A percentile compares a stretch with the other conserved stretches of the same genome.
These are phyloP conservation scores for Nepenthes gracilis DNA, from an alignment of 148 eudicot genomes.

Conservation along the genomic window DNA sequence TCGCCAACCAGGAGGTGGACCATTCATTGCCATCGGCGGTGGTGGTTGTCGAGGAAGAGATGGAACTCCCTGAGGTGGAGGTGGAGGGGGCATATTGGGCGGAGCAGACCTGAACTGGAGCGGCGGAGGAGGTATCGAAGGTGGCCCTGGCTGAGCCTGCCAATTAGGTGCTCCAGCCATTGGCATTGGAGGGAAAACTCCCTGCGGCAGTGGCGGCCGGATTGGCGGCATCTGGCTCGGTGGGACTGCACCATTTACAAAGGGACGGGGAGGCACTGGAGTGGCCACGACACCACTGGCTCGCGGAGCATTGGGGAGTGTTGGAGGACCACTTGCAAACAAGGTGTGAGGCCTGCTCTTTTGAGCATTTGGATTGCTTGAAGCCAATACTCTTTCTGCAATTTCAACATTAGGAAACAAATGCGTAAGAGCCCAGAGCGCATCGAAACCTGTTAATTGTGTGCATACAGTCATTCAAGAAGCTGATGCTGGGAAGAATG, in stretches of 20 bases:
- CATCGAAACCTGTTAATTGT: neutral
- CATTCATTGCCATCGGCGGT: conserved; percentile 42
- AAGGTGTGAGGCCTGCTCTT: conserved; percentile 83
- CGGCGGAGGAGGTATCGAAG: conserved; percentile 41
- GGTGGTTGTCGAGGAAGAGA: conserved; percentile 31
- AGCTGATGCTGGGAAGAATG: neutral
- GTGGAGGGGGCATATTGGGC: conserved; percentile 73
- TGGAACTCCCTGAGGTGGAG: conserved; percentile 33
- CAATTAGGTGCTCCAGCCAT: conserved; percentile 43
- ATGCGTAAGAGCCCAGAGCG: neutral
- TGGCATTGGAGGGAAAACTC: conserved; percentile 40
- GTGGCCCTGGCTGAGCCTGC: conserved; percentile 57
- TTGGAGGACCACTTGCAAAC: conserved; percentile 90
- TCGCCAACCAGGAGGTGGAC: conserved; percentile 41
- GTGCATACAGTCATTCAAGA: neutral
- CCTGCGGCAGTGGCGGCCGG: conserved; percentile 40
- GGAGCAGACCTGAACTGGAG: conserved; percentile 42
- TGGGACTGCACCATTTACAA: conserved; percentile 60
- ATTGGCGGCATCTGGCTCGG: conserved; percentile 26
- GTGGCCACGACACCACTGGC: conserved; percentile 48
- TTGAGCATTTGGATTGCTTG: conserved; percentile 64
- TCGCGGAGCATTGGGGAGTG: conserved; percentile 30
- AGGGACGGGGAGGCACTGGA: conserved; percentile 57
- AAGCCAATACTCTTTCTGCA: conserved; percentile 82
- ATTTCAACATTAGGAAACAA: neutral